These are phyloP conservation scores for Lomentospora prolificans DNA, from an alignment of 2,329 filamentous ascomycete species.

Conservation along the genomic window DNA sequence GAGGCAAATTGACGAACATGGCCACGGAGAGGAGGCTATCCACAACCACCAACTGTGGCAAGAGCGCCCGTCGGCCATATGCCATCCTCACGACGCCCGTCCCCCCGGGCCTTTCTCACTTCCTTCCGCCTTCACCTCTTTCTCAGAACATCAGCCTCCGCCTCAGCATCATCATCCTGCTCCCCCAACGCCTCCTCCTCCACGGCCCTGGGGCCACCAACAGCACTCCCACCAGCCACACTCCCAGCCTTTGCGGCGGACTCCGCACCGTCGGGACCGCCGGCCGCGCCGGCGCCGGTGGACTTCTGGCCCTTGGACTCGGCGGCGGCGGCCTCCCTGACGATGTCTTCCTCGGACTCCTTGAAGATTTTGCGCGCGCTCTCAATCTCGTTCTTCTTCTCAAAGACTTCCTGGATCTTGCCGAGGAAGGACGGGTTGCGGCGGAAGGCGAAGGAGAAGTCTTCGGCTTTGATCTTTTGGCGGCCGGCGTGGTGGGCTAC, in stretches of 20 bases:
- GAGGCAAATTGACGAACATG: no score
- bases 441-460: conserved; percentile 90
- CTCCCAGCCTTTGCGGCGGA: conserved; percentile 7
- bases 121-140: conserved; percentile 20
- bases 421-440: conserved; percentile 79
- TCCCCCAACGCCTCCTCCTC: conserved; percentile 43
- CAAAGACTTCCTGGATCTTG: conserved; percentile 78
- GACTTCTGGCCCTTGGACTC: conserved; percentile 10
- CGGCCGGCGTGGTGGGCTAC: conserved; percentile 78
- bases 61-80: not conserved
- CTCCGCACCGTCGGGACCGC: not conserved
- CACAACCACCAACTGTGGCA: no score
- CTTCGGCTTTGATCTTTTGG: conserved; percentile 96
- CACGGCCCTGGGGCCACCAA: conserved; percentile 12
- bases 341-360: conserved; percentile 53
- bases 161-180: conserved; percentile 39
- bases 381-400: conserved; percentile 81
- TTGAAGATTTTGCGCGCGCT: conserved; percentile 67
- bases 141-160: conserved; percentile 28
- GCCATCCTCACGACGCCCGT: not conserved
- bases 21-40: no score
- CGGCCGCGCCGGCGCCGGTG: conserved; percentile 15
- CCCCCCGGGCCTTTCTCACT: not conserved
- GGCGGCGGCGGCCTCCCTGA: conserved; percentile 35
- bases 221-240: conserved; percentile 10